These are phyloP conservation scores for Trichoderma endophyticum DNA, from an alignment of 2,329 filamentous ascomycete genomes.

Conservation along the genomic window DNA sequence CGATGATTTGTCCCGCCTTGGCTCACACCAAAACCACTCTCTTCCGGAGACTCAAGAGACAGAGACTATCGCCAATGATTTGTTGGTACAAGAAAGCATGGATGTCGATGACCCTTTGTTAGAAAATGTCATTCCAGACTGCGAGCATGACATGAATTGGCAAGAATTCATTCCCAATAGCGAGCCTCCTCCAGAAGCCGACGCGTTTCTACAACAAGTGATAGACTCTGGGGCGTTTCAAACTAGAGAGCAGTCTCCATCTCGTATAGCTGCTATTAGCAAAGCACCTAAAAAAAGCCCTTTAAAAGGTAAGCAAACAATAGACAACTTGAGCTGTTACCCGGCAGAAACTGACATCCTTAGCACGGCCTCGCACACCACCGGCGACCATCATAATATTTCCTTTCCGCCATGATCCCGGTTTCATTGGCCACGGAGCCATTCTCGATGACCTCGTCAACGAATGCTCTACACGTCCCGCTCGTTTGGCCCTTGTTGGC, in stretches of 20 bases:
- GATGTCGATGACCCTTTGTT: background rate
- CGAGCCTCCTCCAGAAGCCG: background rate
- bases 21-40: background rate
- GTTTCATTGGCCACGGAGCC: conserved; percentile 31
- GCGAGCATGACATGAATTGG: background rate
- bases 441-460: conserved; percentile 27
- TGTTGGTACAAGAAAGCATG: background rate
- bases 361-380: background rate
- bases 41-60: background rate
- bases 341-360: background rate
- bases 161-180: background rate
- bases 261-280: too few species aligned
- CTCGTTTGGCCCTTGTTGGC: conserved; percentile 33
- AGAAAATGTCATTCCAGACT: background rate
- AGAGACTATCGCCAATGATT: fast-evolving
- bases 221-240: background rate
- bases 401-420: conserved; percentile 31
- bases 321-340: background rate
- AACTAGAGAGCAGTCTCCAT: background rate
- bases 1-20: background rate
- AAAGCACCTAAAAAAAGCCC: background rate
- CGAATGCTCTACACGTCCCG: conserved; percentile 20
- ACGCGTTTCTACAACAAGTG: background rate
- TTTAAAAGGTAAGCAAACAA: background rate
- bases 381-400: conserved; percentile 15